Conservation (phyloP, 2,329 filamentous ascomycete genomes). For the Cephalotrichum gorgonifer region DNA sequence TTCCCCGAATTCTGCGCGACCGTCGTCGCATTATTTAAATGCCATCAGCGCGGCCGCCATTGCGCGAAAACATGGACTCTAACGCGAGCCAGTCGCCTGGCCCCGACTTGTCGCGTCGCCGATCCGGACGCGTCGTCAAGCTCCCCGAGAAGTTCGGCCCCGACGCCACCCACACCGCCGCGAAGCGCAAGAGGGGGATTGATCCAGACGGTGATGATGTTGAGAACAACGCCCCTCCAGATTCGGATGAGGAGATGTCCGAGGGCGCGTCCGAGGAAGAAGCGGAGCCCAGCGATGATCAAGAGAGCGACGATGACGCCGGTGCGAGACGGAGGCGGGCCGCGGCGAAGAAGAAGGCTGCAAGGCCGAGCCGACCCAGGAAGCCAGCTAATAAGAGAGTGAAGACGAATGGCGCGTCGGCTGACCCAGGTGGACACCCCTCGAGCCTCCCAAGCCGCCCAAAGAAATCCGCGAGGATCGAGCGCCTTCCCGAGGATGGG, state of each 20-base stretch:
- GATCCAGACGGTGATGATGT: slow-evolving; percentile 35
- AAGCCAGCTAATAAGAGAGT: slow-evolving; percentile 55
- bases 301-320: slow-evolving; percentile 25
- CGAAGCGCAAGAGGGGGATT: slow-evolving; percentile 49
- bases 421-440: slow-evolving; percentile 15
- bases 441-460: slow-evolving; percentile 39
- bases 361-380: slow-evolving; percentile 30
- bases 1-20: background rate
- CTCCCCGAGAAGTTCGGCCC: slow-evolving; percentile 50
- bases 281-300: slow-evolving; percentile 16
- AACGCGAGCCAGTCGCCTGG: slow-evolving; percentile 44
- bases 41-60: background rate
- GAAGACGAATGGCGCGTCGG: slow-evolving; percentile 44
- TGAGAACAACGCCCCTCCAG: slow-evolving; percentile 31
- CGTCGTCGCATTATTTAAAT: slow-evolving; percentile 1
- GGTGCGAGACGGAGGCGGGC: slow-evolving; percentile 23
- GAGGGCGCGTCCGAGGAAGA: slow-evolving; percentile 26
- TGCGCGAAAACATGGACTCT: slow-evolving; percentile 37
- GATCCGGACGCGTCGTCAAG: slow-evolving; percentile 58
- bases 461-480: slow-evolving; percentile 45
- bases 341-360: slow-evolving; percentile 17
- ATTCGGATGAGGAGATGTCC: slow-evolving; percentile 32
- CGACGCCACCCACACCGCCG: slow-evolving; percentile 28
- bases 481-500: slow-evolving; percentile 34
- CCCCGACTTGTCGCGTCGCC: slow-evolving; percentile 46